A percentile compares a stretch with the other conserved stretches of the same genome.
These are phyloP conservation scores for Centrapalus pauciflorus DNA, from an alignment of 129 eudicot species.

Conservation along the genomic window DNA sequence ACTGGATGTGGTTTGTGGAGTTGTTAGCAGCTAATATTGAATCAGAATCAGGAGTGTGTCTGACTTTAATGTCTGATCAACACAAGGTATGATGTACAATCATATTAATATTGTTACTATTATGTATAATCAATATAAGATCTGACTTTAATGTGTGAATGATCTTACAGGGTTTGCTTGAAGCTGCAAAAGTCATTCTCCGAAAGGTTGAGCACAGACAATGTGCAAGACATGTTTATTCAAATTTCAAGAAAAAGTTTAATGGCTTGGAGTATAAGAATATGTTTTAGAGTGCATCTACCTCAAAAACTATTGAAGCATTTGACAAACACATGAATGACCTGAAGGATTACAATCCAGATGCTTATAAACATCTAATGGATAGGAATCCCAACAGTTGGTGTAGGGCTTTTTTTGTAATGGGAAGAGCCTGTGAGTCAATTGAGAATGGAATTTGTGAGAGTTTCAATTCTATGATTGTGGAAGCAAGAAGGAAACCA, in stretches of 20 bases:
- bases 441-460: neutral
- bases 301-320: neutral
- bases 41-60: neutral
- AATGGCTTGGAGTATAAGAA: neutral
- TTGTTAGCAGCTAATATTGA: neutral
- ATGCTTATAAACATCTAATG: neutral
- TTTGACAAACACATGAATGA: neutral
- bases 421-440: neutral
- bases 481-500: neutral
- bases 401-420: neutral
- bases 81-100: neutral
- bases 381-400: neutral
- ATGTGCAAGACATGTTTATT: conserved; percentile 4
- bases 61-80: neutral
- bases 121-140: neutral
- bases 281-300: neutral
- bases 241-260: neutral
- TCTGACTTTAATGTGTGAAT: too few relatives aligned
- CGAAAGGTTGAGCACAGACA: neutral
- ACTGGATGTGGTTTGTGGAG: neutral
- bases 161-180: neutral
- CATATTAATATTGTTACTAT: neutral
- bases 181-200: neutral
- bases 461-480: neutral
- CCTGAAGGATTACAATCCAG: neutral